These are phyloP conservation scores for Conticribra weissflogii DNA, from an alignment of 108 stramenopile genomes.

Conservation along the genomic window DNA sequence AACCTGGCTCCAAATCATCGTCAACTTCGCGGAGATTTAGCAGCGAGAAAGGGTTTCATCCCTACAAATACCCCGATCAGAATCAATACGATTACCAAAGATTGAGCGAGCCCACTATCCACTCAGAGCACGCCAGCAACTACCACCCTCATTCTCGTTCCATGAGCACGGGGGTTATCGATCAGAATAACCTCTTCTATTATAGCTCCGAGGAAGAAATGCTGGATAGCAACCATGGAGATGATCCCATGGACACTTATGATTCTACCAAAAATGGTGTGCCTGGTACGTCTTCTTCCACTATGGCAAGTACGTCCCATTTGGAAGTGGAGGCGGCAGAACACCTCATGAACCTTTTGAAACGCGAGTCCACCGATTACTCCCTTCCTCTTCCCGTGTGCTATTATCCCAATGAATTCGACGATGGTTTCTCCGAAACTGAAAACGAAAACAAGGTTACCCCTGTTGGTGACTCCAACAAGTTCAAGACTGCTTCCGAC, in stretches of 20 bases:
- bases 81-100: not conserved
- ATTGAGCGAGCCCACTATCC: not conserved
- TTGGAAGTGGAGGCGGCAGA: conserved; percentile 23
- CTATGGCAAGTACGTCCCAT: no score
- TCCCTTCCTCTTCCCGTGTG: conserved; percentile 28
- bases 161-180: not conserved
- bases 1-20: not conserved
- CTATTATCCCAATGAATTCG: conserved; percentile 48
- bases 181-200: not conserved
- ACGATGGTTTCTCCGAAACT: conserved; percentile 13
- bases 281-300: not conserved
- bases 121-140: not conserved
- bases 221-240: not conserved
- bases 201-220: not conserved
- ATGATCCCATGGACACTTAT: conserved; percentile 9
- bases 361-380: conserved; percentile 36
- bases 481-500: no score
- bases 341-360: conserved; percentile 28
- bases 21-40: not conserved
- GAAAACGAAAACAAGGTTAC: no score
- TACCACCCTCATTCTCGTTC: conserved; percentile 3
- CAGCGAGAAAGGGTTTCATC: not conserved
- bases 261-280: not conserved
- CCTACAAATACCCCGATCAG: not conserved
- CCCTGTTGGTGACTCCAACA: no score